Conservation (phyloP, 2,329 filamentous ascomycete species). For the Hymenoscyphus occultus region DNA sequence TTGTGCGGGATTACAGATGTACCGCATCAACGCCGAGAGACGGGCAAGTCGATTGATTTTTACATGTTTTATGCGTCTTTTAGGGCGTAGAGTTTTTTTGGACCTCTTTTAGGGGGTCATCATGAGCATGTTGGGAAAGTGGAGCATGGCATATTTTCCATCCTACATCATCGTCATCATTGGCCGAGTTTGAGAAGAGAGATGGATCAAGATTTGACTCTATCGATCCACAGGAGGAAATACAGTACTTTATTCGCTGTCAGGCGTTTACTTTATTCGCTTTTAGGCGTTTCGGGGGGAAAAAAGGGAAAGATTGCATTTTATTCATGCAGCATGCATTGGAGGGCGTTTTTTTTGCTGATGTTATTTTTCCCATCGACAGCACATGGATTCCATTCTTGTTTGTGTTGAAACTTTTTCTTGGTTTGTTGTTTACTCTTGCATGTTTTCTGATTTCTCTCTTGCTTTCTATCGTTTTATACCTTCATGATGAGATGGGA, state of each 20-base stretch:
- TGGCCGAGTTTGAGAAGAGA: background rate
- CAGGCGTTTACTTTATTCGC: background rate
- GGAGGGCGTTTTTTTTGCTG: slow-evolving; percentile 8
- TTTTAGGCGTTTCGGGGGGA: slow-evolving; percentile 14
- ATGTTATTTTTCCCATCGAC: background rate
- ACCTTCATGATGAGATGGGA: slow-evolving; percentile 4
- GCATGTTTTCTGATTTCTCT: background rate
- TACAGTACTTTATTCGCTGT: too few relatives aligned
- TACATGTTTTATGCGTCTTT: slow-evolving; percentile 1
- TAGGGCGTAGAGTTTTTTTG: background rate
- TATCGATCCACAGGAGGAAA: too few relatives aligned
- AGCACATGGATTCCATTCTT: slow-evolving; percentile 4
- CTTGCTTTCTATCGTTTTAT: background rate
- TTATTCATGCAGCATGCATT: slow-evolving; percentile 1
- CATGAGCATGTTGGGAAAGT: slow-evolving; percentile 7
- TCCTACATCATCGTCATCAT: background rate
- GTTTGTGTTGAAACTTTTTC: background rate
- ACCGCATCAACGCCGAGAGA: background rate
- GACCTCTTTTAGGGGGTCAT: slow-evolving; percentile 2
- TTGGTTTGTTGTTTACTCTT: background rate
- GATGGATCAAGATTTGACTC: too few relatives aligned
- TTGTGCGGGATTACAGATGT: background rate
- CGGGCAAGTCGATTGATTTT: slow-evolving; percentile 8
- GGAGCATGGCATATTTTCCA: background rate
- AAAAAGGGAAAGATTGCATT: background rate